These are phyloP conservation scores for Blastobotrys robertii DNA, from an alignment of 805 yeast genomes.

Conservation along the genomic window DNA sequence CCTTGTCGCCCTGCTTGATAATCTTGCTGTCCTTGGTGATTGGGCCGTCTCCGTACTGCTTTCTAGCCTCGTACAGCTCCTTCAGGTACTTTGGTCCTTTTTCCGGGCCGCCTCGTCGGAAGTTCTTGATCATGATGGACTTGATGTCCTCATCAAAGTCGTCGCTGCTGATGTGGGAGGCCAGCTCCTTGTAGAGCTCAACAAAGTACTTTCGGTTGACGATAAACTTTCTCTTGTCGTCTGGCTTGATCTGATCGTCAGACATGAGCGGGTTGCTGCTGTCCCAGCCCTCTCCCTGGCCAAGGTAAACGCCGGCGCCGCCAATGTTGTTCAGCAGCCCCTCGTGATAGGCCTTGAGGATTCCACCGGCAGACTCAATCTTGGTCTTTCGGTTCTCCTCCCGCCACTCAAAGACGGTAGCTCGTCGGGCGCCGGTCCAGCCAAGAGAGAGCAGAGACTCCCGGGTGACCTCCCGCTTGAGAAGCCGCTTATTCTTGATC, in stretches of 20 bases:
- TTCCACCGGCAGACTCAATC: slow-evolving; percentile 55
- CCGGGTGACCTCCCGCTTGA: slow-evolving; percentile 28
- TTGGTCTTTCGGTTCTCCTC: slow-evolving; percentile 55
- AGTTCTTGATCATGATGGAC: slow-evolving; percentile 12
- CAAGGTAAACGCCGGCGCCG: slow-evolving; percentile 50
- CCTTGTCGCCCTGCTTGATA: too few species aligned
- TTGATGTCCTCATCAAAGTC: slow-evolving; percentile 9
- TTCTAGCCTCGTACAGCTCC: slow-evolving; percentile 16
- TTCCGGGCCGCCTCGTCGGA: slow-evolving; percentile 22
- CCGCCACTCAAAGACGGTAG: slow-evolving; percentile 59
- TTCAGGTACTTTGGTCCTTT: slow-evolving; percentile 17
- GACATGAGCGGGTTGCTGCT: slow-evolving; percentile 11
- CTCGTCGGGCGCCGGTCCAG: slow-evolving; percentile 90
- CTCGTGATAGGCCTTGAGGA: slow-evolving; percentile 62
- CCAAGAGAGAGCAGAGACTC: slow-evolving; percentile 51
- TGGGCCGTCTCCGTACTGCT: slow-evolving; percentile 9
- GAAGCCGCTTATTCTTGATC: slow-evolving; percentile 11
- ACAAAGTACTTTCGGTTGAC: slow-evolving; percentile 6
- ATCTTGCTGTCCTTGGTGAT: not conserved
- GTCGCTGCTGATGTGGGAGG: slow-evolving; percentile 1
- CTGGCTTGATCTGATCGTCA: slow-evolving; percentile 4
- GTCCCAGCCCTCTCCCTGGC: slow-evolving; percentile 72
- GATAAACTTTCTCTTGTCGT: slow-evolving; percentile 6
- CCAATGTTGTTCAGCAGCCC: slow-evolving; percentile 56
- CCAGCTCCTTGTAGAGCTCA: slow-evolving; percentile 7